Percentiles rank a stretch among this genome's conserved stretches.
Conservation (phyloP, 2,329 filamentous ascomycete genomes). For the Aspergillus luchuensis region DNA sequence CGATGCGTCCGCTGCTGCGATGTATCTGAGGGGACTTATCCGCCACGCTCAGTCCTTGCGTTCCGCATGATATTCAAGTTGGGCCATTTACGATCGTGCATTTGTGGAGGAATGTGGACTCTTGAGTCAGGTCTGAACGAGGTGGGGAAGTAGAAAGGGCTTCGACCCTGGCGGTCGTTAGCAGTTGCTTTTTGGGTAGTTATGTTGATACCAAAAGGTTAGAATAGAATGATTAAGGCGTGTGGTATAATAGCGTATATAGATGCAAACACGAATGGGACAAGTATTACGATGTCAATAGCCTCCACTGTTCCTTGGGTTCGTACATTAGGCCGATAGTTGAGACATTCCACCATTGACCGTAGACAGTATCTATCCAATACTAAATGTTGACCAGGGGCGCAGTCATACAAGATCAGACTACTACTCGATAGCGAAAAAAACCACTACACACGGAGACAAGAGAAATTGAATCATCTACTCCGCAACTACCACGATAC, state of each 20-base stretch:
- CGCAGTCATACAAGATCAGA: no score
- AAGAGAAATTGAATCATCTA: no score
- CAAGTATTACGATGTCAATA: background rate
- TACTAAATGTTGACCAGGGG: no score
- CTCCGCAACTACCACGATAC: background rate
- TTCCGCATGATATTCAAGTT: constrained; percentile 43
- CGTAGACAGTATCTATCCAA: no score
- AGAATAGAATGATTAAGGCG: background rate
- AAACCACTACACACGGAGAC: no score
- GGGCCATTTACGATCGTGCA: constrained; percentile 40
- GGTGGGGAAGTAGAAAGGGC: background rate
- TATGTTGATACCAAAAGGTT: background rate
- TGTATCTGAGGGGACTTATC: constrained; percentile 65
- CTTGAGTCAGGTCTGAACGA: constrained; percentile 30
- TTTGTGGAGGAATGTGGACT: constrained; percentile 46
- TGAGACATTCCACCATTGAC: no score
- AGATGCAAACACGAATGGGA: background rate
- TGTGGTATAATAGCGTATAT: background rate
- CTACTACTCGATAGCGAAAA: no score
- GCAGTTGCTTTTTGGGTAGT: constrained; percentile 3
- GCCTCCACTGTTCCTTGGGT: no score
- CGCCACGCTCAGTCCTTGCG: constrained; percentile 38
- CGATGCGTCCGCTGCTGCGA: constrained; percentile 63
- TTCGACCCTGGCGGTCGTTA: constrained; percentile 8
- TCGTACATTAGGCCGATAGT: no score